Evolutionary conservation across 331 rosid genomes (phyloP).

Genomic region (Spiraea crenata): DNA sequence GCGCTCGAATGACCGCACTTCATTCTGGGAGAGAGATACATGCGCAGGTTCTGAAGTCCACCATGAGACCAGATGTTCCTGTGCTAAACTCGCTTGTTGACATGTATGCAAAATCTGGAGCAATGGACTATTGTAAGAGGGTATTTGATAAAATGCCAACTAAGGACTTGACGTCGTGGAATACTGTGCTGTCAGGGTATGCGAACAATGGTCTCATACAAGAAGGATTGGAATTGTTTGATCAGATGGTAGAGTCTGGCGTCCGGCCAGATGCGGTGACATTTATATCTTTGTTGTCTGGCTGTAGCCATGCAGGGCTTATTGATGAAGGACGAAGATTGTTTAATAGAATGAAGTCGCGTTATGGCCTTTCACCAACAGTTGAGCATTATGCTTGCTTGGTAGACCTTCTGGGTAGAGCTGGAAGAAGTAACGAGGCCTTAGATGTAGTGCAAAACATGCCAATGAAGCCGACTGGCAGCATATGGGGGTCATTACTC

Average conservation of each 20-base stretch:
- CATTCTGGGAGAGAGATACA: constrained; percentile 57
- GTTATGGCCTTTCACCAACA: constrained; percentile 38
- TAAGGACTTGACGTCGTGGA: constrained; percentile 58
- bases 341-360: constrained; percentile 38
- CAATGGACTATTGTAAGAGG: constrained; percentile 40
- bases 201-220: constrained; percentile 45
- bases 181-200: constrained; percentile 49
- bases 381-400: constrained; percentile 64
- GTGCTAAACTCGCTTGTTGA: constrained; percentile 52
- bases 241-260: constrained; percentile 33
- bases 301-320: constrained; percentile 61
- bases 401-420: constrained; percentile 55
- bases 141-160: constrained; percentile 39
- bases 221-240: constrained; percentile 43
- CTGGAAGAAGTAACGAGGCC: constrained; percentile 47
- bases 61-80: constrained; percentile 40
- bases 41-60: constrained; percentile 51
- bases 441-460: constrained; percentile 37
- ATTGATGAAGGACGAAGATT: constrained; percentile 38
- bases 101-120: constrained; percentile 70
- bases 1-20: constrained; percentile 45
- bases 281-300: constrained; percentile 51
- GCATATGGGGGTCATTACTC: constrained; percentile 64
- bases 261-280: constrained; percentile 48
- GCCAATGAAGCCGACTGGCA: constrained; percentile 55